Conservation (phyloP, 2,329 filamentous ascomycete species). For the Neofusicoccum sp. region DNA sequence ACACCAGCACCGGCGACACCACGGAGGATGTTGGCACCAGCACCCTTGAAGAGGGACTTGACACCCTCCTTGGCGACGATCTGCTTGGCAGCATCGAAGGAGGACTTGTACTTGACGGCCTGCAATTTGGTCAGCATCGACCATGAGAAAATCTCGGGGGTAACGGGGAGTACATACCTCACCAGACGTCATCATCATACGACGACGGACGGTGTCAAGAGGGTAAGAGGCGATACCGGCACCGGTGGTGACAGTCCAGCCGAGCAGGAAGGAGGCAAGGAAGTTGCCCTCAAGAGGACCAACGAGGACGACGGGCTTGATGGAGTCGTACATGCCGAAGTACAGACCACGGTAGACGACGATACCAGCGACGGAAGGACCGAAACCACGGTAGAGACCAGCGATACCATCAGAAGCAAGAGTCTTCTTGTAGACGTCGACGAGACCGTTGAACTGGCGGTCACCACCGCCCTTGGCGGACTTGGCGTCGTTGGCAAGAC, state of each 20-base stretch:
- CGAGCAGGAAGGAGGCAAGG: conserved; percentile 97
- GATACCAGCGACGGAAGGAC: conserved; percentile 98
- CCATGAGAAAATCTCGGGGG: not conserved
- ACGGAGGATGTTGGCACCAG: conserved; percentile 99
- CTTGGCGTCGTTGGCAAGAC: conserved; percentile 99
- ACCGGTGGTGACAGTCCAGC: conserved; percentile 99
- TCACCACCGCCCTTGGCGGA: conserved; percentile 94
- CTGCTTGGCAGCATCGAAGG: conserved; percentile 91
- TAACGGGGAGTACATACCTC: conserved; percentile 51
- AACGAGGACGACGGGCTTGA: conserved; percentile 97
- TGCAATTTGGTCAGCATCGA: conserved; percentile 43
- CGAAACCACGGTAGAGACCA: conserved; percentile 99
- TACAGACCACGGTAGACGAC: conserved; percentile 99
- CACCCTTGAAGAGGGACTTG: conserved; percentile 99
- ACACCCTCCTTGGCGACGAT: conserved; percentile 95
- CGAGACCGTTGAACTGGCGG: conserved; percentile 99
- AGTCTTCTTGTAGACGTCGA: conserved; percentile 99
- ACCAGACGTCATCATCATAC: conserved; percentile 99
- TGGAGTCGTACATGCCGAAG: conserved; percentile 99
- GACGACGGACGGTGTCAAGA: conserved; percentile 99
- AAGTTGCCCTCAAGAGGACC: conserved; percentile 95
- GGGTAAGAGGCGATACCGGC: conserved; percentile 99
- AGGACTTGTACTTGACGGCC: conserved; percentile 99
- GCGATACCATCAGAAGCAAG: conserved; percentile 96
- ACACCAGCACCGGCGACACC: conserved; percentile 99